Evolutionary conservation across 2,329 filamentous ascomycete genomes (phyloP), one percentile per base, ranked within the genome.

Genomic region (Raffaelea albimanens): DNA sequence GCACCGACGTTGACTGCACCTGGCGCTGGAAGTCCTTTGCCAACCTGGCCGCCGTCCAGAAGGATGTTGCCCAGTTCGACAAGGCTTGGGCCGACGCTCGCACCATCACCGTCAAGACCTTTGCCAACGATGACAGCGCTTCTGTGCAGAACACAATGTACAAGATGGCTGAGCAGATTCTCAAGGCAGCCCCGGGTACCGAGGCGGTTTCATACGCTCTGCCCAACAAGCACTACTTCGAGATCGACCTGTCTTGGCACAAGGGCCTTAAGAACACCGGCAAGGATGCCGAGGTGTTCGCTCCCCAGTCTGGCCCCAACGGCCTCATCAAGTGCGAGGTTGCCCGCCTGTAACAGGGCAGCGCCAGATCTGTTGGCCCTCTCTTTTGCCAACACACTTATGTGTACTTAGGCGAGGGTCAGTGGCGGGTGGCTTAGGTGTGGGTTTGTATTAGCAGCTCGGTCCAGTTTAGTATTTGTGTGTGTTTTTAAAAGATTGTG

Each of bases 161-260:
- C 73, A 94, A 96, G 73, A 98, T 98, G 91, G 82, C 79, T 58
- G 85, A 91, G 65, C 73, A 83, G 64, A 95, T 98, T 56, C 73
- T 98, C 46, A 83, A 78, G 9, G 79, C 74, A 20, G 85, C 82
- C 21, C 84, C 88, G 14, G 72, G 82, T 53, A 77, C 89, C 20
- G 78, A 83, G 40, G 73, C 75, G 20, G 87, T 93, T 39, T 78
- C 84, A 58, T 97, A 96, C 63, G 75, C 83, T 9, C 74, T 98
- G 59, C 93, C 93, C 11, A 98, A 98, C 74, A 97, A 96, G 73
- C 93, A 98, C 69, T 97, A 96, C 71, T 97, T 97, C 62, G 91
- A 97, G 68, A 83, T 97, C 65, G 91, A 97, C 62, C 70, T 98
- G 61, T 91, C 85, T 69, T 98, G 93, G 93, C 87, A 95, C 76